A percentile compares a stretch with the other conserved stretches of the same genome.
Evolutionary conservation across 2,329 filamentous ascomycete genomes (phyloP).

Genomic region (Myriosclerotinia curreyana): DNA sequence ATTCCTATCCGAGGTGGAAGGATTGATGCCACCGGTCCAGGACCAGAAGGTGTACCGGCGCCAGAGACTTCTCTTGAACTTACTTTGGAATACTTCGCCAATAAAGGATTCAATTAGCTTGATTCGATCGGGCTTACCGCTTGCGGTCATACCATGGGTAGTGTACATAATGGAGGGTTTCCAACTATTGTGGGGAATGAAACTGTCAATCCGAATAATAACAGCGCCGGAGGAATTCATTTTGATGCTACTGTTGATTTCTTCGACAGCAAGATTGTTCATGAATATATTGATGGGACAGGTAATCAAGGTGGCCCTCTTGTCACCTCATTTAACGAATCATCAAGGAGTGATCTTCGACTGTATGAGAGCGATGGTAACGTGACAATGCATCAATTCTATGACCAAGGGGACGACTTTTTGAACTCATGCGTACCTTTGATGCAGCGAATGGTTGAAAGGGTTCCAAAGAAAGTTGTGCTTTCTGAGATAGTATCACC

Average conservation of each 20-base stretch:
- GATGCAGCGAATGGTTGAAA: slow-evolving; percentile 58
- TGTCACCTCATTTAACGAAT: slow-evolving; percentile 47
- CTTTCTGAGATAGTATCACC: slow-evolving; percentile 52
- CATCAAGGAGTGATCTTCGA: slow-evolving; percentile 52
- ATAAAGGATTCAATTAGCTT: slow-evolving; percentile 29
- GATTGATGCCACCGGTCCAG: slow-evolving; percentile 30
- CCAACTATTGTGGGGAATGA: slow-evolving; percentile 22
- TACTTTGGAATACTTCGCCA: slow-evolving; percentile 26
- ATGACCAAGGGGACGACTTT: slow-evolving; percentile 45
- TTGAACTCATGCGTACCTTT: slow-evolving; percentile 48
- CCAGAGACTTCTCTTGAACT: slow-evolving; percentile 25
- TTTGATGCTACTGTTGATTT: slow-evolving; percentile 47
- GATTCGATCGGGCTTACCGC: slow-evolving; percentile 30
- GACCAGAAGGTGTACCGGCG: slow-evolving; percentile 28
- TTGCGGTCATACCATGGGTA: slow-evolving; percentile 29
- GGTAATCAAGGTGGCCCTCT: slow-evolving; percentile 47
- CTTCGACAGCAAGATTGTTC: slow-evolving; percentile 54
- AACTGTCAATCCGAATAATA: slow-evolving; percentile 10
- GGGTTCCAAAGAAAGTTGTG: slow-evolving; percentile 50
- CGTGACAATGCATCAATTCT: slow-evolving; percentile 50
- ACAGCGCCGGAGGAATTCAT: slow-evolving; percentile 20
- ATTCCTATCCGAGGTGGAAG: slow-evolving; percentile 29
- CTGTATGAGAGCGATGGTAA: slow-evolving; percentile 56
- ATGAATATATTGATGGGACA: slow-evolving; percentile 49
- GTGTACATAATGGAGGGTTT: slow-evolving; percentile 25